Evolutionary conservation across 2,329 filamentous ascomycete species (phyloP).

Genomic region (Cytospora leucostoma): DNA sequence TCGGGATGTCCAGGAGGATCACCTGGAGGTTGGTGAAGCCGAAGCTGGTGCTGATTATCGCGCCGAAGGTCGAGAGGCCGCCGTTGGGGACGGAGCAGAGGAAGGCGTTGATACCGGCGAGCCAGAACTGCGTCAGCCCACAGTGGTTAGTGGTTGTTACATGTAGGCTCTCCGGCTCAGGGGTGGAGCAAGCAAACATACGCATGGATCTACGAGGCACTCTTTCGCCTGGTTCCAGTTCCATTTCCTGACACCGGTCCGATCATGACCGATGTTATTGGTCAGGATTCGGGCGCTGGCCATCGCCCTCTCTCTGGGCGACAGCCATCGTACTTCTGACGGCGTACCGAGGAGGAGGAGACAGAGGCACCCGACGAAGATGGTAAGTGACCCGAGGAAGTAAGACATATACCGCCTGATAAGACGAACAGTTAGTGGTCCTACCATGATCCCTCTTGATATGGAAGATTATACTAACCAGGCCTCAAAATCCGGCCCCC

Average conservation of each 20-base stretch:
- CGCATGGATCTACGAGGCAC: slow-evolving; percentile 38
- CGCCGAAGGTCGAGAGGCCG: slow-evolving; percentile 28
- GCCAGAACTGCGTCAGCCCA: slow-evolving; percentile 37
- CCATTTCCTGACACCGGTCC: slow-evolving; percentile 41
- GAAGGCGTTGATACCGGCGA: slow-evolving; percentile 41
- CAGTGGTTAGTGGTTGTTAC: slow-evolving; percentile 11
- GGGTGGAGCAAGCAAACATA: not conserved
- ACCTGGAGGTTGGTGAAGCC: slow-evolving; percentile 42
- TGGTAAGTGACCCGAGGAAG: slow-evolving; percentile 40
- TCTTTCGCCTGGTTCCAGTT: slow-evolving; percentile 42
- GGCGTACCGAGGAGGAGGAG: slow-evolving; percentile 41
- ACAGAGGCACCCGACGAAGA: slow-evolving; percentile 38
- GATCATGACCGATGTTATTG: slow-evolving; percentile 42
- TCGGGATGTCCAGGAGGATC: slow-evolving; percentile 41
- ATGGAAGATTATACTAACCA: slow-evolving; percentile 30
- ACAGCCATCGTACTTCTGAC: slow-evolving; percentile 42
- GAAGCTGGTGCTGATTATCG: slow-evolving; percentile 40
- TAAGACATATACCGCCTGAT: slow-evolving; percentile 40
- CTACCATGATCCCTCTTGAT: too few species aligned
- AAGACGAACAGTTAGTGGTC: too few species aligned
- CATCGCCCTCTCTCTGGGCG: slow-evolving; percentile 39
- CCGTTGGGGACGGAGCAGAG: slow-evolving; percentile 41
- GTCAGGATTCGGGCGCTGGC: slow-evolving; percentile 39
- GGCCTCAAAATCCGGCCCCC: slow-evolving; percentile 36
- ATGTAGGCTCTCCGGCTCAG: not conserved